phyloP scores from a whole-genome alignment of 495 filamentous ascomycete species.

The Patellaria atrata region DNA sequence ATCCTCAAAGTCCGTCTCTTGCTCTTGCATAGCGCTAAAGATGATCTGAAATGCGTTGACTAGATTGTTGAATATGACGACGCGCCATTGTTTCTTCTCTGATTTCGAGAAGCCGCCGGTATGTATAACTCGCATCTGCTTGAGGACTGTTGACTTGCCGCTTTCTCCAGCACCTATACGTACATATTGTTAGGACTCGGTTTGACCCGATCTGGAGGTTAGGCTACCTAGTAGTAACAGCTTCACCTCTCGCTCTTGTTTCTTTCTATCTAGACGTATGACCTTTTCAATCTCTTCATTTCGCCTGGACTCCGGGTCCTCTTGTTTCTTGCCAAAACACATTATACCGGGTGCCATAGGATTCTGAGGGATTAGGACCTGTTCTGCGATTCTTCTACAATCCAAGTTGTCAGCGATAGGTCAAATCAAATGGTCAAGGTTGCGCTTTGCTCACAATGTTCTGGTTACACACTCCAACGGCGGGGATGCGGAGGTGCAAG shows the following conservation, averaged over 20 bases:
- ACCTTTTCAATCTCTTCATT: conserved; percentile 99
- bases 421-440: too few relatives aligned
- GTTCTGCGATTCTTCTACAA: too few relatives aligned
- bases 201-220: conserved; percentile 1
- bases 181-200: neutral
- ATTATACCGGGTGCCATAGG: conserved; percentile 23
- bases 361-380: neutral
- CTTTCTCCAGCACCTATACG: conserved; percentile 90
- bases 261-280: conserved; percentile 88
- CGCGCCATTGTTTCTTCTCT: conserved; percentile 75
- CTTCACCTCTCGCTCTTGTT: conserved; percentile 97
- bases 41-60: conserved; percentile 57
- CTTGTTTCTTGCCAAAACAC: conserved; percentile 27
- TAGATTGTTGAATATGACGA: conserved; percentile 98
- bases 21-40: conserved; percentile 20
- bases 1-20: conserved; percentile 24
- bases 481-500: too few relatives aligned
- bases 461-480: too few relatives aligned
- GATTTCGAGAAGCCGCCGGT: conserved; percentile 67
- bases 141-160: conserved; percentile 96
- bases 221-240: conserved; percentile 90
- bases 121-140: conserved; percentile 95
- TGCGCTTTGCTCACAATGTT: too few relatives aligned
- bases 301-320: conserved; percentile 31
- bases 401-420: too few relatives aligned